phyloP scores from a whole-genome alignment of 179 eudicot species.

The Silene vulgaris region DNA sequence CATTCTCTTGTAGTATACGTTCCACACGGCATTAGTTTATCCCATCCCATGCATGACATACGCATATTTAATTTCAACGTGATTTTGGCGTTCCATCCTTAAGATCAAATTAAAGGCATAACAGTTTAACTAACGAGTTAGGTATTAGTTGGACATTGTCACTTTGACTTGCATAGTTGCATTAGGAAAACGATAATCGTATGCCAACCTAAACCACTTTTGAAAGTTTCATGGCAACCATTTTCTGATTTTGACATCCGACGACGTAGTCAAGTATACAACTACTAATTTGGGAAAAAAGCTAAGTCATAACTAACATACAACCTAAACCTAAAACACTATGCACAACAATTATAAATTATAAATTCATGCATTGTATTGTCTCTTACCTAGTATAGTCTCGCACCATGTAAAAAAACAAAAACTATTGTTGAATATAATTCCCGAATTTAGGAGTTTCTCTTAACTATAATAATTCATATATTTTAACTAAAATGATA shows the following conservation, averaged over 20 bases:
- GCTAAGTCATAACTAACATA: not conserved
- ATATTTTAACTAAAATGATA: no score
- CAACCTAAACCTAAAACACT: not conserved
- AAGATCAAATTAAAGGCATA: slow-evolving; percentile 7
- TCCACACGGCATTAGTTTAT: not conserved
- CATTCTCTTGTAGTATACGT: no score
- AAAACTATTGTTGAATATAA: no score
- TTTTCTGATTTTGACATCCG: not conserved
- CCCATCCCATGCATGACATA: not conserved
- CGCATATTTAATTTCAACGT: slow-evolving; percentile 11
- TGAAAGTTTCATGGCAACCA: slow-evolving; percentile 7
- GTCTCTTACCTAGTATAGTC: no score
- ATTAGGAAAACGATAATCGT: not conserved
- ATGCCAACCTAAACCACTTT: not conserved
- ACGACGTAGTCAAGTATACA: not conserved
- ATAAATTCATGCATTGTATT: no score
- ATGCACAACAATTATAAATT: no score
- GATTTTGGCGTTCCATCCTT: not conserved
- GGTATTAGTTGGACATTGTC: slow-evolving; percentile 22
- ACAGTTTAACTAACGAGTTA: slow-evolving; percentile 27
- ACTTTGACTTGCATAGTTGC: slow-evolving; percentile 6
- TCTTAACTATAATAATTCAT: no score
- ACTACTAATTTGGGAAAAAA: not conserved
- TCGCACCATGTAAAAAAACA: no score
- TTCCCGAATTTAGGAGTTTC: no score